Evolutionary conservation across 352 stramenopile genomes (phyloP), one percentile per base, ranked within the genome.

Genomic region (Phytophthora pistaciae): DNA sequence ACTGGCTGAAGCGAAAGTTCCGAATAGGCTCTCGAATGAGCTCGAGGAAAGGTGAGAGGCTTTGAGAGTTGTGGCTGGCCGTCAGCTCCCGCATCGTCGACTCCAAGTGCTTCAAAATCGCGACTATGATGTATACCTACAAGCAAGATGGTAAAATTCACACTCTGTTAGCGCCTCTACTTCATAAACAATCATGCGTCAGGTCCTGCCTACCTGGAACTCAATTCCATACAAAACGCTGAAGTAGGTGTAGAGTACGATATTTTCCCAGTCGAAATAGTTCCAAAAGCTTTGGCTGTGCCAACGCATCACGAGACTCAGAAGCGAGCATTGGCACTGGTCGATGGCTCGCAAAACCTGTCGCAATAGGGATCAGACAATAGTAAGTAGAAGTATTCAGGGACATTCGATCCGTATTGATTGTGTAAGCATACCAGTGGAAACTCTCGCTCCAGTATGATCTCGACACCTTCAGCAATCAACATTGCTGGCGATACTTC

Each of bases 211-310:
- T 56, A 91, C 83, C 79, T 91, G 82, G 61, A 90, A 86, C 14
- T 93, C 85, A 14, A 62, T 58, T 1, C 85, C 85, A 29, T 91
- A 86, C 0, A 91, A 65, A n/a, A 85, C 66, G 20, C 58, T 84
- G 50, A 93, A 71, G 60, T 88, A 87, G 10, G 82, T 49, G 48
- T 82, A 83, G 18, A 86, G 48, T 2, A 89, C 68, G 23, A 91
- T 74, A 46, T 83, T 85, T 60, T 82, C 78, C 85, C 85, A 91
- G 56, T 87, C 77, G 9, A 93, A 79, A 23, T 88, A 90, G 59
- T 91, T 93, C 83, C 83, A 93, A 63, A 91, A 91, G 50, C 67
- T 78, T 59, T 93, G 85, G 10, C 60, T 64, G 7, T 87, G 70
- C 85, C 85, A 93, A 7, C 82, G 77, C 16, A 79, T 31, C 25